phyloP scores from a whole-genome alignment of 2,329 filamentous ascomycete species.

The Sphaerulina musiva region DNA sequence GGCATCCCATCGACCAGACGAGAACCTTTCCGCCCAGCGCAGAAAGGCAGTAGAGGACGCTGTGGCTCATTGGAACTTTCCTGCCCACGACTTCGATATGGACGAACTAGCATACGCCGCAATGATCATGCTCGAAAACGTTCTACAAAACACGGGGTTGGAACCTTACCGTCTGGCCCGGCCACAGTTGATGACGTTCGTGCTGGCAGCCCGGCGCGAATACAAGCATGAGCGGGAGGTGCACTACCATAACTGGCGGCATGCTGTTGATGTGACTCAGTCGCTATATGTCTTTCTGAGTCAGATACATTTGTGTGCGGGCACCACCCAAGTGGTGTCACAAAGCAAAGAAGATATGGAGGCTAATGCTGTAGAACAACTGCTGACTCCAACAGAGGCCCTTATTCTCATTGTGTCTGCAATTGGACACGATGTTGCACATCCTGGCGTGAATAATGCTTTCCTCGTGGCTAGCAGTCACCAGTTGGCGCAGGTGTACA shows the following conservation, averaged over 20 bases:
- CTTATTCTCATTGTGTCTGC: constrained; percentile 85
- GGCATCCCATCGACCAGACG: constrained; percentile 44
- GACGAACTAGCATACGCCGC: constrained; percentile 84
- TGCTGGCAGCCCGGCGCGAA: constrained; percentile 82
- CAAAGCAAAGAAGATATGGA: constrained; percentile 20
- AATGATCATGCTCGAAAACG: constrained; percentile 84
- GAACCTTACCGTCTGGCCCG: constrained; percentile 50
- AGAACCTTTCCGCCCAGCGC: constrained; percentile 61
- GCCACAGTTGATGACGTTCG: constrained; percentile 68
- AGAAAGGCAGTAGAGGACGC: constrained; percentile 54
- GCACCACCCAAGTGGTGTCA: constrained; percentile 54
- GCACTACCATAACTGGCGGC: constrained; percentile 89
- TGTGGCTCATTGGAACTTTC: constrained; percentile 78
- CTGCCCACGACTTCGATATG: constrained; percentile 79
- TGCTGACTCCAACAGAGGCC: constrained; percentile 81
- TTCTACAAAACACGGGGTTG: constrained; percentile 72
- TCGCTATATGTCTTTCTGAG: constrained; percentile 88
- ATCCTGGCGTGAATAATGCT: constrained; percentile 96
- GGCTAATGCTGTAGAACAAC: constrained; percentile 57
- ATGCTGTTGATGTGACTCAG: constrained; percentile 92
- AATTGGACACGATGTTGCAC: constrained; percentile 96
- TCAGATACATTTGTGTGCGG: constrained; percentile 51
- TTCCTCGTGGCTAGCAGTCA: constrained; percentile 89
- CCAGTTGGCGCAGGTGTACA: constrained; percentile 89
- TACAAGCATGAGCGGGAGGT: constrained; percentile 62